Conservation (phyloP, 2,329 filamentous ascomycete genomes). For the Diaporthe helianthi region DNA sequence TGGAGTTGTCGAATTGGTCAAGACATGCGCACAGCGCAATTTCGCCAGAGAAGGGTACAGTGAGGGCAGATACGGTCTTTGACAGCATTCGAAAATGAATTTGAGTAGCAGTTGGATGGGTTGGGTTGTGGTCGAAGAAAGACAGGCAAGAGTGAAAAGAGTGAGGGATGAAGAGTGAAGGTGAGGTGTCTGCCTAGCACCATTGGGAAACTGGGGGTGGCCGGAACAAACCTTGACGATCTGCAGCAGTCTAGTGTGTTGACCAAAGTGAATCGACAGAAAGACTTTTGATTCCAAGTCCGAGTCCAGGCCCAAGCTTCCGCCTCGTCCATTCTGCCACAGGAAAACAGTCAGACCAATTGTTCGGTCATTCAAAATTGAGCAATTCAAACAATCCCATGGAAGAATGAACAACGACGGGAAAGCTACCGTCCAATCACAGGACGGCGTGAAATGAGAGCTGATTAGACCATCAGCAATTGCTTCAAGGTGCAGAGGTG, state of each 20-base stretch:
- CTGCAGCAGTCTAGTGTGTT: no score
- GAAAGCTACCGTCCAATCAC: not conserved
- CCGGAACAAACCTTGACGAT: no score
- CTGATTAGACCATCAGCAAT: not conserved
- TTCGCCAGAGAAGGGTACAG: not conserved
- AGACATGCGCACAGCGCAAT: not conserved
- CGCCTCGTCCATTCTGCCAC: not conserved
- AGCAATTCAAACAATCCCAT: not conserved
- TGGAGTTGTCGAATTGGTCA: not conserved
- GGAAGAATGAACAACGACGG: not conserved
- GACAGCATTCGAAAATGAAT: not conserved
- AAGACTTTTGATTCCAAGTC: no score
- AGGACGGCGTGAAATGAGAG: not conserved
- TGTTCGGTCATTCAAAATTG: not conserved
- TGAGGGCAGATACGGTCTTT: not conserved
- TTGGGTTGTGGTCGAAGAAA: not conserved
- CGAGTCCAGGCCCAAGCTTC: not conserved
- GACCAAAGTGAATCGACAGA: not conserved
- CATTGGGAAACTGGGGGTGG: not conserved
- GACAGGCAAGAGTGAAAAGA: not conserved
- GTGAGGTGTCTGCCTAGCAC: slow-evolving; percentile 11
- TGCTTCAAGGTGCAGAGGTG: not conserved
- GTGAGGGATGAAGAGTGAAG: no score
- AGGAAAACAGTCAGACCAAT: not conserved
- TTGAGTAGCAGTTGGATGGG: not conserved